These are phyloP conservation scores for Vanderwaltozyma yarrowii DNA, from an alignment of 805 yeast genomes.

Conservation along the genomic window DNA sequence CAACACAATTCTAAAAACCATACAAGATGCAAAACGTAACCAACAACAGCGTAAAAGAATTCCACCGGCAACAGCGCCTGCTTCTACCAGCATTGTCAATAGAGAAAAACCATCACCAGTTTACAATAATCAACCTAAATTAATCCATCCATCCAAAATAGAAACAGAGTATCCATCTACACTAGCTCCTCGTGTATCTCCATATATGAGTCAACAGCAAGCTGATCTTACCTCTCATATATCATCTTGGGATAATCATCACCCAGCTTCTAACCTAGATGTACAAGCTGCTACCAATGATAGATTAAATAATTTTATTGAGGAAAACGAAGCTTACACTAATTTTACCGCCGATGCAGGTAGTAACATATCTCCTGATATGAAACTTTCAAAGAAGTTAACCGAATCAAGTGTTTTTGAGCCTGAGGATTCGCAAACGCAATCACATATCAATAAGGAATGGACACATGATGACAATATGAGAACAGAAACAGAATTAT, in stretches of 20 bases:
- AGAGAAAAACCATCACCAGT: background rate
- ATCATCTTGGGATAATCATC: no score
- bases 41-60: constrained; percentile 18
- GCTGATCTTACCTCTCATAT: no score
- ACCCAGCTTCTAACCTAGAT: background rate
- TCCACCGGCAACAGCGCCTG: background rate
- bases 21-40: constrained; percentile 54
- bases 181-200: background rate
- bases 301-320: constrained; percentile 20
- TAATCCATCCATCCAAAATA: background rate
- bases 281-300: constrained; percentile 7
- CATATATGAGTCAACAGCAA: background rate
- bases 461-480: constrained; percentile 8
- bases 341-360: constrained; percentile 21
- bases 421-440: background rate
- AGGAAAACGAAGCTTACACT: constrained; percentile 20
- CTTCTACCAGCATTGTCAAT: background rate
- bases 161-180: no score
- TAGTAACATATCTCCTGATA: constrained; percentile 12
- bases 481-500: constrained; percentile 11
- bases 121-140: background rate
- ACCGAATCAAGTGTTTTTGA: background rate
- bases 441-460: constrained; percentile 3
- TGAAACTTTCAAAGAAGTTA: background rate
- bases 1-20: constrained; percentile 74